A percentile compares a stretch with the other conserved stretches of the same genome.
phyloP scores from a whole-genome alignment of 106 monocot genomes.

The Ottelia alismoides region DNA sequence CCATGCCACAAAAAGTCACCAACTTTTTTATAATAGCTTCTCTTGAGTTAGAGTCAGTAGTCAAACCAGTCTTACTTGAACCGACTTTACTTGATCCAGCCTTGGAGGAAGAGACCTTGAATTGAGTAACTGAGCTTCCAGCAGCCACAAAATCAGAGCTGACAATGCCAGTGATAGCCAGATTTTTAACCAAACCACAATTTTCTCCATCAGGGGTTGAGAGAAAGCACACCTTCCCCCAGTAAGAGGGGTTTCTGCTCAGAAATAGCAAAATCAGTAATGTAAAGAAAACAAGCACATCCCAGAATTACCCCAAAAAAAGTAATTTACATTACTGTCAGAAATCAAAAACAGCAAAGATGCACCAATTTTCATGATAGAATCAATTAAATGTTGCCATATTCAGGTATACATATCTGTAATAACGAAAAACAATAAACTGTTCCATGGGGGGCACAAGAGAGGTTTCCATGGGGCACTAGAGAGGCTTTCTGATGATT shows the following conservation, averaged over 20 bases:
- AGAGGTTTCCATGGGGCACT: no score
- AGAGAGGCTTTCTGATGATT: no score
- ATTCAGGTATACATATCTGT: no score
- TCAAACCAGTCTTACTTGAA: slow-evolving; percentile 1
- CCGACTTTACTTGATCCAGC: slow-evolving; percentile 2
- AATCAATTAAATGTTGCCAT: no score
- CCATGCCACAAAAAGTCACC: slow-evolving; percentile 59
- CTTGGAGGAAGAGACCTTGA: neutral
- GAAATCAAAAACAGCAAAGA: no score
- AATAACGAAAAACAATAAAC: no score
- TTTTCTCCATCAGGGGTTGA: slow-evolving; percentile 98
- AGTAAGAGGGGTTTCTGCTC: slow-evolving; percentile 87
- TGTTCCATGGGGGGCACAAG: no score
- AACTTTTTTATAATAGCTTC: slow-evolving; percentile 45
- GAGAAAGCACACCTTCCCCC: slow-evolving; percentile 87
- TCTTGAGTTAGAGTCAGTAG: slow-evolving; percentile 19
- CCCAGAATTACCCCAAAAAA: no score
- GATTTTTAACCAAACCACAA: slow-evolving; percentile 90
- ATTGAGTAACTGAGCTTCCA: neutral
- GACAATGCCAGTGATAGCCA: slow-evolving; percentile 63
- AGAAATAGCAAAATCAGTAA: slow-evolving; percentile 5
- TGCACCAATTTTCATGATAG: no score
- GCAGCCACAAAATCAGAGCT: slow-evolving; percentile 42
- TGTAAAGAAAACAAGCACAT: no score
- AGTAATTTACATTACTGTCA: no score